A percentile compares a stretch with the other conserved stretches of the same genome.
phyloP scores from a whole-genome alignment of 1,284 basidiomycete species.

The Cutaneotrichosporon cutaneum region DNA sequence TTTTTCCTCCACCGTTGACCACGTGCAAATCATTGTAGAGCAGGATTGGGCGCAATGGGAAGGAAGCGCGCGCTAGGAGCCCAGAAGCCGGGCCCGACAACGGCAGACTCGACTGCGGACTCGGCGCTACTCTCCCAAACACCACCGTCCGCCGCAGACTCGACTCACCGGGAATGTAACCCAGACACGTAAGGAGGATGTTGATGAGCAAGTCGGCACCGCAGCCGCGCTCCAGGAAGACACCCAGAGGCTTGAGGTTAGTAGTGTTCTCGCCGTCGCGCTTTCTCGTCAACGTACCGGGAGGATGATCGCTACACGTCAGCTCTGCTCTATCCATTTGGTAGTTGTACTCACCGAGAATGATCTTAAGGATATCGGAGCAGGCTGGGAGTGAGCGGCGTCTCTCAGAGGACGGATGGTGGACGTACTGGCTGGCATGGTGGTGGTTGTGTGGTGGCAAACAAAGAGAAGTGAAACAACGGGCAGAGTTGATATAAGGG shows the following conservation, averaged over 20 bases:
- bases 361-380: conserved; percentile 45
- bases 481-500: no score
- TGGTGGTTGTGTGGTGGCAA: conserved; percentile 3
- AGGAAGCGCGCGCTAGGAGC: neutral
- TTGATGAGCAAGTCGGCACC: conserved; percentile 44
- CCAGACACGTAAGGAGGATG: conserved; percentile 47
- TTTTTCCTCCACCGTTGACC: no score
- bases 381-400: conserved; percentile 25
- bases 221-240: conserved; percentile 51
- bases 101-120: neutral
- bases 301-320: conserved; percentile 37
- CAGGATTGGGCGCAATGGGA: neutral
- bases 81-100: neutral
- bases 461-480: conserved; percentile 6
- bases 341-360: conserved; percentile 24
- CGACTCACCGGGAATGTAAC: conserved; percentile 42
- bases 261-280: neutral
- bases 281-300: conserved; percentile 26
- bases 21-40: no score
- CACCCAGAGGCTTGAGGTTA: conserved; percentile 41
- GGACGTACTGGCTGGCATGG: conserved; percentile 15
- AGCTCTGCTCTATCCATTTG: neutral
- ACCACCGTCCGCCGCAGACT: neutral
- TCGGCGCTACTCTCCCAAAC: neutral
- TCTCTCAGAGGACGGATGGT: conserved; percentile 7